Percentiles rank a stretch among this genome's conserved stretches.
phyloP scores from a whole-genome alignment of 169 alveolate genomes.

The Plasmodium gaboni region DNA sequence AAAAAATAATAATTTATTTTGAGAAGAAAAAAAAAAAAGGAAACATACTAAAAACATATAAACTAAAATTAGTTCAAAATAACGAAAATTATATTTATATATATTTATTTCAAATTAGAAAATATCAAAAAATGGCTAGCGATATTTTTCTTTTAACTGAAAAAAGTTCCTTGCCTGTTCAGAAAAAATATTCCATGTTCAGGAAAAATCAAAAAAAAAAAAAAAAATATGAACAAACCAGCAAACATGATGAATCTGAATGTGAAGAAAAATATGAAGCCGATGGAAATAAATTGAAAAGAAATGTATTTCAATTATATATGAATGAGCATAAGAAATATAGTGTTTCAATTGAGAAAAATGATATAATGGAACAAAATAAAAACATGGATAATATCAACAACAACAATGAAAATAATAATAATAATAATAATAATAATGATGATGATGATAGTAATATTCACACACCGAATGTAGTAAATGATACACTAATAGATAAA shows the following conservation, averaged over 20 bases:
- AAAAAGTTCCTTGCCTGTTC: not conserved
- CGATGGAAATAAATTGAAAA: not conserved
- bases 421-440: not conserved
- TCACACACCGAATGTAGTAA: not conserved
- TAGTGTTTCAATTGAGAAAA: no score
- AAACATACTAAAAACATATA: not conserved
- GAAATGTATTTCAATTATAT: no score
- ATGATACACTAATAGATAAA: not conserved
- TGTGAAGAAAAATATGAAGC: not conserved
- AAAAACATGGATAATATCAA: no score
- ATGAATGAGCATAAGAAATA: no score
- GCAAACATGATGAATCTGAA: not conserved
- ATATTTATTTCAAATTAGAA: not conserved
- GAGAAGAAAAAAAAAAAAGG: not conserved
- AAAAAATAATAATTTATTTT: not conserved
- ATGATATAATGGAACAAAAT: no score
- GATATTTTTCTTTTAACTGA: no score
- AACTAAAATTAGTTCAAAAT: not conserved
- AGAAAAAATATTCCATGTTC: not conserved
- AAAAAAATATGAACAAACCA: not conserved
- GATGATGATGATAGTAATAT: not conserved
- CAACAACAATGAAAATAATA: no score
- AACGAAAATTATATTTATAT: not conserved
- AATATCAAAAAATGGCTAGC: no score
- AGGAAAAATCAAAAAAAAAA: not conserved